Evolutionary conservation across 352 stramenopile genomes (phyloP).

Genomic region (Globisporangium lucens): DNA sequence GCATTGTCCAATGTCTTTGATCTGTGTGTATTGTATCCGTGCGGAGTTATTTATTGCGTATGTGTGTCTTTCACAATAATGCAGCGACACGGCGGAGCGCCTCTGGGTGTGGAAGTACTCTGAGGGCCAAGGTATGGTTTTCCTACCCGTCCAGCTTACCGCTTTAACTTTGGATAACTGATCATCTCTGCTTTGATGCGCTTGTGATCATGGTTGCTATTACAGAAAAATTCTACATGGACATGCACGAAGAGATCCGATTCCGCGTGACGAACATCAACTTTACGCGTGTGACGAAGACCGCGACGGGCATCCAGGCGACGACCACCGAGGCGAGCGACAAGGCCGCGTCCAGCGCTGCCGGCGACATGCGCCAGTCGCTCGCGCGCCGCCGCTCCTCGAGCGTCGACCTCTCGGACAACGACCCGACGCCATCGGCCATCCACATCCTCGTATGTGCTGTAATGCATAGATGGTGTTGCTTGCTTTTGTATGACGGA

Average conservation of each 20-base stretch:
- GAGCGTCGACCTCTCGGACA: slow-evolving; percentile 82
- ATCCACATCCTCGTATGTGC: slow-evolving; percentile 76
- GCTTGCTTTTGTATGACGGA: not conserved
- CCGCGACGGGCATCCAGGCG: slow-evolving; percentile 82
- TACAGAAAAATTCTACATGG: slow-evolving; percentile 85
- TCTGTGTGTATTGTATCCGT: not conserved
- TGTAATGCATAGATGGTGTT: not conserved
- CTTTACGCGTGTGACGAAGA: slow-evolving; percentile 87
- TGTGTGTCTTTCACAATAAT: not conserved
- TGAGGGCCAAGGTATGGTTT: slow-evolving; percentile 52
- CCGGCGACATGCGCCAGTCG: slow-evolving; percentile 68
- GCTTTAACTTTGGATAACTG: not conserved
- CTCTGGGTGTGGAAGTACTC: slow-evolving; percentile 89
- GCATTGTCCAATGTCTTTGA: not conserved
- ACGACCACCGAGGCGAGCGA: slow-evolving; percentile 82
- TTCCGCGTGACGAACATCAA: slow-evolving; percentile 88
- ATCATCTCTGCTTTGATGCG: not conserved
- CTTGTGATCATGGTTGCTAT: not conserved
- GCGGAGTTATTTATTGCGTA: not conserved
- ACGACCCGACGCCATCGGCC: slow-evolving; percentile 75
- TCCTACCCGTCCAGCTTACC: not conserved
- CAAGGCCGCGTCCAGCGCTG: slow-evolving; percentile 35
- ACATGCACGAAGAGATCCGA: slow-evolving; percentile 84
- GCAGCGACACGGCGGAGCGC: slow-evolving; percentile 68
- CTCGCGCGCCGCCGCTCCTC: slow-evolving; percentile 70